Evolutionary conservation across 495 filamentous ascomycete genomes (phyloP).

Genomic region (Trichocladium antarcticum): DNA sequence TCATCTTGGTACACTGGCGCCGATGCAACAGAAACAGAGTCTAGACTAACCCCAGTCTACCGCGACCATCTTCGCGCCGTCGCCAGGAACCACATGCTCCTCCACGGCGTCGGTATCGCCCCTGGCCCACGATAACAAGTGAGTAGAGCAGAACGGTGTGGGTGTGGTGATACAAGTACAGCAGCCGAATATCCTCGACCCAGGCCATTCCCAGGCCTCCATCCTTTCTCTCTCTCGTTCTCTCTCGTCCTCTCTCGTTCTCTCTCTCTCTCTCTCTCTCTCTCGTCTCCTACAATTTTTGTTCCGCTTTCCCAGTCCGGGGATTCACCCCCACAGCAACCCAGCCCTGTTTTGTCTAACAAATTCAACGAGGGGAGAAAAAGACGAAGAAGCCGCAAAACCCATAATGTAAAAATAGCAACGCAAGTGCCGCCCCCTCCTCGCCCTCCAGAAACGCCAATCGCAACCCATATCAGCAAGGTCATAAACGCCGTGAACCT

Average conservation of each 20-base stretch:
- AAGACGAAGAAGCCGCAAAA: background rate
- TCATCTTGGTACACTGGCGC: background rate
- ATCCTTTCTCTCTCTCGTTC: background rate
- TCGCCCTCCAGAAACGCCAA: slow-evolving; percentile 9
- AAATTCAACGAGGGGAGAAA: slow-evolving; percentile 13
- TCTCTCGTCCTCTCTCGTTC: background rate
- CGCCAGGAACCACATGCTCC: background rate
- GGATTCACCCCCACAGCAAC: slow-evolving; percentile 6
- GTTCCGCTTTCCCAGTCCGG: background rate
- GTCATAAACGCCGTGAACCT: slow-evolving; percentile 16
- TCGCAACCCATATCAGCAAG: slow-evolving; percentile 22
- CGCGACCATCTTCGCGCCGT: slow-evolving; percentile 1
- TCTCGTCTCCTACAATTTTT: slow-evolving; percentile 1
- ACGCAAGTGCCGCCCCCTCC: slow-evolving; percentile 6
- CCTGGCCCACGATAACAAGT: background rate
- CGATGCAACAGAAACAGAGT: background rate
- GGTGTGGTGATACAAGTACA: background rate
- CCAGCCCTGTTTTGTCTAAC: slow-evolving; percentile 7
- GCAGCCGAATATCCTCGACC: slow-evolving; percentile 1
- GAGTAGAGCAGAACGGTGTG: background rate
- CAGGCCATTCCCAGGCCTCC: background rate
- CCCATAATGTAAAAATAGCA: background rate
- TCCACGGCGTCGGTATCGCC: slow-evolving; percentile 1
- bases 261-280: background rate
- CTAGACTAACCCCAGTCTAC: slow-evolving; percentile 2